Conservation (phyloP, 2,329 filamentous ascomycete genomes). For the Talaromyces sp. region DNA sequence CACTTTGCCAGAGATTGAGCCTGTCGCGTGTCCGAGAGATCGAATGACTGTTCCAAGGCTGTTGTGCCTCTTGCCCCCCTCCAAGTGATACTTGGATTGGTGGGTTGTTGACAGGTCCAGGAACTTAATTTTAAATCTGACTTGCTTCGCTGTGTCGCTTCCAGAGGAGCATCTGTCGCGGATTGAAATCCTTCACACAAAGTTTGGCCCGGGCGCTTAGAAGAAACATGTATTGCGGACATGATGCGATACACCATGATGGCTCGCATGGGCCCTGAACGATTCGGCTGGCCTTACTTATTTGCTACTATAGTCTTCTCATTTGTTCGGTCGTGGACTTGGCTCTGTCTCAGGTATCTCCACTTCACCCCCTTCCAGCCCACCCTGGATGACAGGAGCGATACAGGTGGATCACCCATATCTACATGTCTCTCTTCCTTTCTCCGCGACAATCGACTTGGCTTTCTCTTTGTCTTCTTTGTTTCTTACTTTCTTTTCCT, state of each 20-base stretch:
- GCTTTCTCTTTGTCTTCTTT: constrained; percentile 12
- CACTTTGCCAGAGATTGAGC: background rate
- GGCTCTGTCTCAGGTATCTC: constrained; percentile 20
- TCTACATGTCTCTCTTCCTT: constrained; percentile 3
- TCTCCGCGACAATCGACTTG: constrained; percentile 2
- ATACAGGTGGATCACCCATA: constrained; percentile 8
- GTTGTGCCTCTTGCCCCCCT: too few relatives aligned
- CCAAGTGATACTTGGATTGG: constrained; percentile 2
- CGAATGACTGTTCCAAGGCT: constrained; percentile 9
- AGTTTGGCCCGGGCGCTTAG: background rate
- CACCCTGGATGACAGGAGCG: constrained; percentile 6
- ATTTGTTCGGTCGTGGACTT: constrained; percentile 14
- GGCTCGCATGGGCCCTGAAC: background rate
- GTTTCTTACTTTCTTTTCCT: constrained; percentile 2
- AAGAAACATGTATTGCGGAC: background rate
- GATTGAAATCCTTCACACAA: background rate
- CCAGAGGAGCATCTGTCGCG: too few relatives aligned
- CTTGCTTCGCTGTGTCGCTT: too few relatives aligned
- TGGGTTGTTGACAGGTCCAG: background rate
- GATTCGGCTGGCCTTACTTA: constrained; percentile 15
- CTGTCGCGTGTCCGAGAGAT: constrained; percentile 13
- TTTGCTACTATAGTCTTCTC: constrained; percentile 12
- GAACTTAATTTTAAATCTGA: too few relatives aligned
- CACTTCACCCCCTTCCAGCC: background rate
- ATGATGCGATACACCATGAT: too few relatives aligned